Base-by-base conservation (phyloP, 1,284 basidiomycete genomes). In the Trichosporon inkin region DNA sequence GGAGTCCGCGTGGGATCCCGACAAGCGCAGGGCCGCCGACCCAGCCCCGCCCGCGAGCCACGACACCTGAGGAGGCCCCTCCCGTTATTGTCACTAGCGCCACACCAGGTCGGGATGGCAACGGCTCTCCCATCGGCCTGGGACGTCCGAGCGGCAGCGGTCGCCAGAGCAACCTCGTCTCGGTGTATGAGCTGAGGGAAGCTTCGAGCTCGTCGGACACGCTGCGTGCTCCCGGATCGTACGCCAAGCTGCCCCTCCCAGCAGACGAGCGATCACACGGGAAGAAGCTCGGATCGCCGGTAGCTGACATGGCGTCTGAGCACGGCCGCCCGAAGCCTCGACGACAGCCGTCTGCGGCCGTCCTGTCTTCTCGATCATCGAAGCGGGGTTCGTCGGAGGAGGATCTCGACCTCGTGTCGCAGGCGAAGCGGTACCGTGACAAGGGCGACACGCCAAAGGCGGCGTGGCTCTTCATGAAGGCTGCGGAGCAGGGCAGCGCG, bases 391-490 rank as follows among this genome's bases (percentile, higher is more conserved):
- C 44, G 24, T 49, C 44, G 5, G 44, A 49, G 16, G 44, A 49
- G 22, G 44, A 49, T 16, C 16, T 49, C 10, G 69, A 71, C 22
- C 59, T 73, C 19, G 64, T 77, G 0, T 54, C 58, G 36, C 63
- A 62, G 3, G 75, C 71, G 0, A 60, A 73, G n/a, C 71, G 70
- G 41, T 69, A 72, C 2, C 68, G 71, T 39, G 65, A 67, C 5
- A 68, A 67, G 34, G 74, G 73, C 10, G 73, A 77, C 62, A 40
- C 73, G 37, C 65, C 75, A 10, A 74, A 73, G 44, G 68, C 70
- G 11, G 74, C 76, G 40, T 77, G 70, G 65, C 71, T 73, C 51
- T 79, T 78, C 58, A 70, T 75, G 67, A 72, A 70, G 62, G 75
- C 77, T 44, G 74, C 75, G 19, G 73, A 78, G 57, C 66, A 62